Percentiles rank a stretch among this genome's conserved stretches.
phyloP scores from a whole-genome alignment of 139 green algal genomes.

The Closterium sp. region DNA sequence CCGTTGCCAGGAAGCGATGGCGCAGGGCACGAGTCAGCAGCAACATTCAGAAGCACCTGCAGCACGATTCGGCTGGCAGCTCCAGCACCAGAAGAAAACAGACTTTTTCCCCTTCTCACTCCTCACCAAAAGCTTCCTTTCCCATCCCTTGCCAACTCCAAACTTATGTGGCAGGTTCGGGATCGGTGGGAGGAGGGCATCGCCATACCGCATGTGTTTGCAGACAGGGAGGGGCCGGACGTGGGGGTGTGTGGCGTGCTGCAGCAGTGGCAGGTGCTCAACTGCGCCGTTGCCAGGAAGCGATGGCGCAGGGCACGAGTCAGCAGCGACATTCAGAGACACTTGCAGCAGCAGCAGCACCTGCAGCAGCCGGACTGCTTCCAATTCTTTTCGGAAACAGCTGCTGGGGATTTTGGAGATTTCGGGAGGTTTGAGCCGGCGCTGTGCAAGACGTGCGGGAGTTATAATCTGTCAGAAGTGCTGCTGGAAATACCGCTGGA shows the following conservation, averaged over 20 bases:
- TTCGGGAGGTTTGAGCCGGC: neutral
- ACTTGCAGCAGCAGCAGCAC: neutral
- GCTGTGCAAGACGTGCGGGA: neutral
- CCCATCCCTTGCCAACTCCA: too few relatives aligned
- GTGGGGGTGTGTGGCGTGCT: neutral
- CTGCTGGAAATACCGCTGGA: neutral
- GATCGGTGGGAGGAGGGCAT: neutral
- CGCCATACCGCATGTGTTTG: neutral
- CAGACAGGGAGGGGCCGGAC: neutral
- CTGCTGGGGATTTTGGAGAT: neutral
- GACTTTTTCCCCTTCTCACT: too few relatives aligned
- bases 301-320: neutral
- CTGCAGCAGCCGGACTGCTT: neutral
- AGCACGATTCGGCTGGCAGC: too few relatives aligned
- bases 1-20: neutral
- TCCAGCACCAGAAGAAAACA: too few relatives aligned
- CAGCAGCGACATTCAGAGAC: neutral
- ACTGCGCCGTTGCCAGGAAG: neutral
- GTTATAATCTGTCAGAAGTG: neutral
- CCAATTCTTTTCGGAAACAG: neutral
- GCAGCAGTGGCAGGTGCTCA: neutral
- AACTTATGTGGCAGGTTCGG: neutral
- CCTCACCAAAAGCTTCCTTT: too few relatives aligned
- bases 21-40: too few relatives aligned
- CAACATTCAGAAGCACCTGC: too few relatives aligned